Percentiles rank a stretch among this genome's conserved stretches.
Conservation (phyloP, 1,284 basidiomycete species). For the Pseudozyma tsukubaensis region DNA sequence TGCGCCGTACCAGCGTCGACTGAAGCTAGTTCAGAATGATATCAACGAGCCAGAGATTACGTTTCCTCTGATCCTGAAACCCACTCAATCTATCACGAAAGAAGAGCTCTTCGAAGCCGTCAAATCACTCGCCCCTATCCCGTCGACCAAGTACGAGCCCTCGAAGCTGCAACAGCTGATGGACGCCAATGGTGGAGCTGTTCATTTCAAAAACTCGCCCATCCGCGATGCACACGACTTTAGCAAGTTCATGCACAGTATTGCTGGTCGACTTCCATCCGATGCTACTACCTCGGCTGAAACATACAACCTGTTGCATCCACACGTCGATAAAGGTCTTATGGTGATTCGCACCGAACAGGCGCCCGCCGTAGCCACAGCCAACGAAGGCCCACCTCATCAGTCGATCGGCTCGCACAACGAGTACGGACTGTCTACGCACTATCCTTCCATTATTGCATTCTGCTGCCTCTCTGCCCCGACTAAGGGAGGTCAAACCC, state of each 20-base stretch:
- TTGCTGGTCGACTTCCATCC: slow-evolving; percentile 14
- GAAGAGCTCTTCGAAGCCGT: slow-evolving; percentile 17
- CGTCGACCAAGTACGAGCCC: slow-evolving; percentile 10
- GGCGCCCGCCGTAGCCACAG: slow-evolving; percentile 50
- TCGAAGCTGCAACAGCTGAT: slow-evolving; percentile 30
- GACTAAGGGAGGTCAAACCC: slow-evolving; percentile 43
- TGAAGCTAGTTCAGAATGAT: slow-evolving; percentile 27
- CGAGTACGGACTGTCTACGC: slow-evolving; percentile 48
- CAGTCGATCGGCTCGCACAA: slow-evolving; percentile 52
- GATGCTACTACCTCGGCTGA: not conserved
- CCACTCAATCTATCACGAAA: slow-evolving; percentile 7
- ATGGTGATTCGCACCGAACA: slow-evolving; percentile 47
- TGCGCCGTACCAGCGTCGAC: slow-evolving; percentile 32
- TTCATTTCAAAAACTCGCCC: slow-evolving; percentile 43
- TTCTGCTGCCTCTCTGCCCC: slow-evolving; percentile 50
- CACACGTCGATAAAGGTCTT: slow-evolving; percentile 50
- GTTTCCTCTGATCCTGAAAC: slow-evolving; percentile 26
- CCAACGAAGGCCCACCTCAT: slow-evolving; percentile 49
- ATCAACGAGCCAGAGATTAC: slow-evolving; percentile 24
- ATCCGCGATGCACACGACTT: slow-evolving; percentile 45
- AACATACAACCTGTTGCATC: slow-evolving; percentile 13
- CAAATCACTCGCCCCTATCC: slow-evolving; percentile 13
- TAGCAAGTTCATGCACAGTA: slow-evolving; percentile 42
- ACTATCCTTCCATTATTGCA: slow-evolving; percentile 49
- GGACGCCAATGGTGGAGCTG: slow-evolving; percentile 38